phyloP scores from a whole-genome alignment of 2,329 filamentous ascomycete genomes.

The Neofusicoccum laricinum region DNA sequence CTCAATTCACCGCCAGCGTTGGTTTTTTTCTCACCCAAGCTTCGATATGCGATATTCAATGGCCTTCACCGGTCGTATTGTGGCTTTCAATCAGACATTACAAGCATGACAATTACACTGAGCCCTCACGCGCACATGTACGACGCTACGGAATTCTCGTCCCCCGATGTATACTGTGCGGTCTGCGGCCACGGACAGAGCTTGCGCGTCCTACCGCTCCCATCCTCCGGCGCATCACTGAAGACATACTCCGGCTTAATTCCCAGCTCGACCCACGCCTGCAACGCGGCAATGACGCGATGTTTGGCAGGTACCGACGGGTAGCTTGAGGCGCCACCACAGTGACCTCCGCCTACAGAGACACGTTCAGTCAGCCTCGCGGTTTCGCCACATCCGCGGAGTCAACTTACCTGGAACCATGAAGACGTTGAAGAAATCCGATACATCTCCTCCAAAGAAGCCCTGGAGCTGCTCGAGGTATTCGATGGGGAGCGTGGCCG shows the following conservation, averaged over 20 bases:
- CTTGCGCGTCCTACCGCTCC: slow-evolving; percentile 2
- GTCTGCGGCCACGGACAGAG: slow-evolving; percentile 15
- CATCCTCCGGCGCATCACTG: slow-evolving; percentile 1
- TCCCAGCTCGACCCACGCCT: slow-evolving; percentile 12
- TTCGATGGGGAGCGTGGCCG: slow-evolving; percentile 3
- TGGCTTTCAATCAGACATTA: background rate
- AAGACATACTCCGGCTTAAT: slow-evolving; percentile 2
- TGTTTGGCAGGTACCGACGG: slow-evolving; percentile 6
- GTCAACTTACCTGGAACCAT: slow-evolving; percentile 14
- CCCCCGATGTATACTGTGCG: background rate
- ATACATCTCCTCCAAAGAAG: background rate
- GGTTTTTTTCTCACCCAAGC: too few relatives aligned
- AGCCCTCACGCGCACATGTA: background rate
- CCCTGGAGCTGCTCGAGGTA: background rate
- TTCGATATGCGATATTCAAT: too few relatives aligned
- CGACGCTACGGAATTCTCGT: background rate
- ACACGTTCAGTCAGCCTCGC: background rate
- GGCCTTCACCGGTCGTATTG: too few relatives aligned
- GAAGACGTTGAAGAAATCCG: slow-evolving; percentile 14
- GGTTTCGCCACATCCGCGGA: too few relatives aligned
- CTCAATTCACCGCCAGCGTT: background rate
- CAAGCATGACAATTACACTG: too few relatives aligned
- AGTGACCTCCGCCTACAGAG: slow-evolving; percentile 8
- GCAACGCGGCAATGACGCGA: slow-evolving; percentile 1
- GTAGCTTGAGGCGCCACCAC: background rate